These are phyloP conservation scores for Globisporangium yorkense DNA, from an alignment of 352 stramenopile species.

Conservation along the genomic window DNA sequence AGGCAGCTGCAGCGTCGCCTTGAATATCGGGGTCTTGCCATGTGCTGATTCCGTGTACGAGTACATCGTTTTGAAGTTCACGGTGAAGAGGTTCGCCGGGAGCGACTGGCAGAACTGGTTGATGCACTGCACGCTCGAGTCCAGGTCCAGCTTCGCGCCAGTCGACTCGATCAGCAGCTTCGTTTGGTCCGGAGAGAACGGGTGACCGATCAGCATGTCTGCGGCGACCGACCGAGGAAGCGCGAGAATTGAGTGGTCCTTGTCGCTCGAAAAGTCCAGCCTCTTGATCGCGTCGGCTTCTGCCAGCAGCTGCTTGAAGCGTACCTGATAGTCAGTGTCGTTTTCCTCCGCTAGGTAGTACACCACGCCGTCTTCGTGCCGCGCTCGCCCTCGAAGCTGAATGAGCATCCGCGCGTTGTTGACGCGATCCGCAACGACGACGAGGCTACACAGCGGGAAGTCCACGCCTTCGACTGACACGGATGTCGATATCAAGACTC, in stretches of 20 bases:
- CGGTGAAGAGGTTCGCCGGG: constrained; percentile 39
- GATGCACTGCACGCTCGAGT: constrained; percentile 64
- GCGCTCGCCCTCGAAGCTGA: constrained; percentile 64
- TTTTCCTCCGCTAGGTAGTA: constrained; percentile 65
- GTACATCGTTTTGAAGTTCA: constrained; percentile 56
- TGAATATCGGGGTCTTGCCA: constrained; percentile 42
- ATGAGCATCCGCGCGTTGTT: constrained; percentile 56
- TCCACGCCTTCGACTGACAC: constrained; percentile 78
- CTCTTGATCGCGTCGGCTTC: constrained; percentile 48
- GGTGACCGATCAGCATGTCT: constrained; percentile 24
- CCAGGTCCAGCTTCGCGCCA: constrained; percentile 63
- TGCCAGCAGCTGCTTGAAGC: constrained; percentile 39
- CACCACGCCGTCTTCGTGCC: constrained; percentile 68
- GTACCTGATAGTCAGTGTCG: constrained; percentile 33
- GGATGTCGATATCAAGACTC: constrained; percentile 66
- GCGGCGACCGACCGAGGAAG: constrained; percentile 49
- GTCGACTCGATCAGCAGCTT: constrained; percentile 42
- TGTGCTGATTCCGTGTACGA: constrained; percentile 24
- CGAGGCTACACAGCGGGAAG: constrained; percentile 66
- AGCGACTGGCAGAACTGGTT: constrained; percentile 80
- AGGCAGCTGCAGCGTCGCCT: constrained; percentile 42
- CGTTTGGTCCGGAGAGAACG: constrained; percentile 20
- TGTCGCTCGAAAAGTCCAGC: constrained; percentile 65
- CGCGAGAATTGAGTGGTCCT: constrained; percentile 46
- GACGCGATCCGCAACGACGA: constrained; percentile 58